Percentiles rank a stretch among this genome's conserved stretches.
Conservation (phyloP, 352 stramenopile species). For the Phytopythium boreale region DNA sequence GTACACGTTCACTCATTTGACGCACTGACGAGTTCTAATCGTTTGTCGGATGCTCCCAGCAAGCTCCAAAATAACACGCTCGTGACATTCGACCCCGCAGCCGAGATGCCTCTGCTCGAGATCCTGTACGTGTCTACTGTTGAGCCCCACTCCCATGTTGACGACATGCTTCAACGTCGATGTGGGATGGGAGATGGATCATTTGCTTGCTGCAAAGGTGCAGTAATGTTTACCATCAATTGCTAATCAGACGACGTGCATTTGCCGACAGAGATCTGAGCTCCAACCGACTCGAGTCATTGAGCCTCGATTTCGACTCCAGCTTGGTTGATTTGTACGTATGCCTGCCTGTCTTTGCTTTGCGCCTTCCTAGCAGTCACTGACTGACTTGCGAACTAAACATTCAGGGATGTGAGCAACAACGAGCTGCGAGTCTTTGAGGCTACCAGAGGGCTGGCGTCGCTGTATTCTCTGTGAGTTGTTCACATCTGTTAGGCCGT, state of each 20-base stretch:
- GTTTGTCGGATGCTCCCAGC: neutral
- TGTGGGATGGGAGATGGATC: no score
- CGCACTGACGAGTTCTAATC: no score
- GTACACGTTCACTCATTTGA: no score
- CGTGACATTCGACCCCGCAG: neutral
- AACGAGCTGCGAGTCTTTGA: neutral
- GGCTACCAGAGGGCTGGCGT: neutral
- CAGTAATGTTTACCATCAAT: no score
- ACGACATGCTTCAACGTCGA: no score
- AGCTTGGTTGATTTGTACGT: neutral
- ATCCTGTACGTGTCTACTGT: neutral
- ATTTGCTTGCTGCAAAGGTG: neutral
- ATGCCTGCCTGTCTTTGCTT: neutral
- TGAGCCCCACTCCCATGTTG: no score
- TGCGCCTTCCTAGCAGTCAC: neutral
- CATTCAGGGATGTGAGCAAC: neutral
- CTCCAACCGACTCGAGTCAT: neutral
- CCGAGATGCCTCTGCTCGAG: neutral
- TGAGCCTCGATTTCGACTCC: neutral
- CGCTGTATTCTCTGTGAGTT: conserved; percentile 2
- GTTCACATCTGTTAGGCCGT: neutral
- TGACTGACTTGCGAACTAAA: neutral
- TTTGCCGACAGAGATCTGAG: neutral
- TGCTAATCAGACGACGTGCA: neutral
- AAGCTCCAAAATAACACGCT: conserved; percentile 3